These are phyloP conservation scores for Kodamaea jinghongensis DNA, from an alignment of 805 yeast species.

Conservation along the genomic window DNA sequence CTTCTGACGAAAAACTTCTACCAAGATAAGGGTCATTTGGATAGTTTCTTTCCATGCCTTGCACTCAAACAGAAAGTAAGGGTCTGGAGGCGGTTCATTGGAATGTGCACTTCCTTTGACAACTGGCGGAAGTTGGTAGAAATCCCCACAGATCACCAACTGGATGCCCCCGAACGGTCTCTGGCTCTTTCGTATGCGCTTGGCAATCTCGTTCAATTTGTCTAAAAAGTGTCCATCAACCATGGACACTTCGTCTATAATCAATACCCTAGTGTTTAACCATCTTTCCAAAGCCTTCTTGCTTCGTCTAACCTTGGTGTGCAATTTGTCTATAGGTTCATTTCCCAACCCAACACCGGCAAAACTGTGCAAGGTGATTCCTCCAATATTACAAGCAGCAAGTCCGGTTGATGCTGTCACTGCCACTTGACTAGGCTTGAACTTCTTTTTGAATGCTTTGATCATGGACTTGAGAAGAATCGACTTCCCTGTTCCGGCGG, in stretches of 20 bases:
- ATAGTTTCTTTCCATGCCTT: conserved; percentile 60
- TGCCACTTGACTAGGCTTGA: conserved; percentile 54
- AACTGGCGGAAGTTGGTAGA: conserved; percentile 80
- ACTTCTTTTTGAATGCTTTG: conserved; percentile 44
- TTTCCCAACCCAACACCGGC: conserved; percentile 76
- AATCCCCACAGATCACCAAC: conserved; percentile 74
- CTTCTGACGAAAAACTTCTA: conserved; percentile 72
- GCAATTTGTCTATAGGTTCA: conserved; percentile 45
- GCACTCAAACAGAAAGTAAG: conserved; percentile 64
- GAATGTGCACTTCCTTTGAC: conserved; percentile 31
- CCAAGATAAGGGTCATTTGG: conserved; percentile 53
- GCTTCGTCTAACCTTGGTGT: conserved; percentile 53
- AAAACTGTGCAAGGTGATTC: conserved; percentile 72
- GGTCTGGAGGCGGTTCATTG: conserved; percentile 20
- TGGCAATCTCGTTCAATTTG: conserved; percentile 61
- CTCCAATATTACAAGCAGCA: conserved; percentile 81
- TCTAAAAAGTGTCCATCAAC: conserved; percentile 66
- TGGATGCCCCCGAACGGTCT: conserved; percentile 82
- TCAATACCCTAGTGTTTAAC: conserved; percentile 54
- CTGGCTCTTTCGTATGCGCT: conserved; percentile 41
- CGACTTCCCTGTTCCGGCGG: conserved; percentile 98
- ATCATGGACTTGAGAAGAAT: conserved; percentile 70
- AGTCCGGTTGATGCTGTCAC: conserved; percentile 84
- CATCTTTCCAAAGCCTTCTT: conserved; percentile 52
- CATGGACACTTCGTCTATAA: conserved; percentile 82